Percentiles rank a stretch among this genome's conserved stretches.
phyloP scores from a whole-genome alignment of 768 basidiomycete species.

The Boletus subparvulus region DNA sequence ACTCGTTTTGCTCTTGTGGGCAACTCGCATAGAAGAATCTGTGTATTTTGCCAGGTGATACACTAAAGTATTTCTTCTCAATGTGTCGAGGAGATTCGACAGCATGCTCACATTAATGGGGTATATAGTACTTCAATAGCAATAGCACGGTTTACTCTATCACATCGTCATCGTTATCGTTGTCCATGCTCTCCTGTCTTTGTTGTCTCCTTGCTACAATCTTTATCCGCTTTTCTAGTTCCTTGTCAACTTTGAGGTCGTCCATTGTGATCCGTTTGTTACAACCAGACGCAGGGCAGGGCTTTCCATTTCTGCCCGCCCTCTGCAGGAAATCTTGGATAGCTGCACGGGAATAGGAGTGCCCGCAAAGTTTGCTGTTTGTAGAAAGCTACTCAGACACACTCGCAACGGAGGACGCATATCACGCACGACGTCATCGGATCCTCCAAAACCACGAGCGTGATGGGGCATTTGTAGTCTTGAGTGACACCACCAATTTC shows the following conservation, averaged over 20 bases:
- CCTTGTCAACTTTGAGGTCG: constrained; percentile 54
- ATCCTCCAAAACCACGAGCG: constrained; percentile 61
- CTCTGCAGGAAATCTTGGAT: constrained; percentile 62
- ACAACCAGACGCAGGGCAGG: constrained; percentile 77
- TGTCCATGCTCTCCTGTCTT: constrained; percentile 35
- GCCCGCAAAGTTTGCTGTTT: constrained; percentile 64
- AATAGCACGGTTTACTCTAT: constrained; percentile 43
- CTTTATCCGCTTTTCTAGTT: constrained; percentile 62
- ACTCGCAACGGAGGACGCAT: not conserved
- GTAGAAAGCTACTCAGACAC: not conserved
- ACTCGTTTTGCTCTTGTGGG: not conserved
- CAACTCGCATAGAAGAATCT: not conserved
- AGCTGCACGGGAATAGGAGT: constrained; percentile 77
- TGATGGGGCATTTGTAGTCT: constrained; percentile 82
- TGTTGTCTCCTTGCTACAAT: constrained; percentile 53
- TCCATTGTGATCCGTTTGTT: constrained; percentile 51
- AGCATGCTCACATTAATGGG: constrained; percentile 10
- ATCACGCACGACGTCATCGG: constrained; percentile 80
- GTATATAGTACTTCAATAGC: constrained; percentile 1
- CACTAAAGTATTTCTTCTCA: not conserved
- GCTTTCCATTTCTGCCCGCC: constrained; percentile 33
- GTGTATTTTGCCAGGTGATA: not conserved
- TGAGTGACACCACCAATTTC: constrained; percentile 85
- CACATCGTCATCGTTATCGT: constrained; percentile 50
- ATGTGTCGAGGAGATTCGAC: not conserved